Conservation (phyloP, 352 stramenopile species). For the Saprolegnia parasitica region DNA sequence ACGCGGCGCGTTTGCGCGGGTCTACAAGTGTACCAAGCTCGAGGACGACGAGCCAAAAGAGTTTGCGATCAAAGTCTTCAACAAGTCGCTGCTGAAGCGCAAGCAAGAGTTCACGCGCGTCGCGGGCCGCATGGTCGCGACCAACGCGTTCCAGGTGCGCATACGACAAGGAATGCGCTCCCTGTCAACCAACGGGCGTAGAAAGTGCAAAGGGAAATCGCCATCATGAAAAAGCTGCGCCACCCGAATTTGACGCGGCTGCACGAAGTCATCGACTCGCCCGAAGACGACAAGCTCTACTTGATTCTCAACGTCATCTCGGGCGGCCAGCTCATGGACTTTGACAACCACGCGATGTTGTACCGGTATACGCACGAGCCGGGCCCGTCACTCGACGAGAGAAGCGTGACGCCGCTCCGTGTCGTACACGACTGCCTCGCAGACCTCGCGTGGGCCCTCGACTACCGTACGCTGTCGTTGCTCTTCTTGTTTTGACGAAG, state of each 20-base stretch:
- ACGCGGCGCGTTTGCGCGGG: slow-evolving; percentile 71
- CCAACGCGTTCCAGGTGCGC: slow-evolving; percentile 35
- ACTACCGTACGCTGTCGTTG: slow-evolving; percentile 68
- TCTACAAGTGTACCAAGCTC: slow-evolving; percentile 52
- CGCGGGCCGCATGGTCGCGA: slow-evolving; percentile 27
- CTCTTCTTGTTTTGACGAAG: too few relatives aligned
- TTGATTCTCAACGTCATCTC: slow-evolving; percentile 37
- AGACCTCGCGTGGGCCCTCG: slow-evolving; percentile 62
- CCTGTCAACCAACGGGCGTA: not conserved
- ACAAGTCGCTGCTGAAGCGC: slow-evolving; percentile 31
- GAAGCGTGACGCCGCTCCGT: slow-evolving; percentile 37
- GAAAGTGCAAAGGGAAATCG: slow-evolving; percentile 31
- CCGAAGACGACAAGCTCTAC: slow-evolving; percentile 29
- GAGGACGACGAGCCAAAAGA: slow-evolving; percentile 32
- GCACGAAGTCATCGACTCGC: slow-evolving; percentile 35
- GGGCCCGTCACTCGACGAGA: slow-evolving; percentile 25
- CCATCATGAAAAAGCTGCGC: slow-evolving; percentile 31
- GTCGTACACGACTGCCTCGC: slow-evolving; percentile 54
- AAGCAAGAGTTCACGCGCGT: slow-evolving; percentile 31
- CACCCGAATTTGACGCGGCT: slow-evolving; percentile 28
- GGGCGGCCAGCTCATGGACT: slow-evolving; percentile 35
- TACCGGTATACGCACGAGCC: slow-evolving; percentile 11
- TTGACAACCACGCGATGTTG: slow-evolving; percentile 29
- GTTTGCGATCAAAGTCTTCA: slow-evolving; percentile 30
- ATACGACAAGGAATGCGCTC: too few relatives aligned